Percentiles rank a stretch among this genome's conserved stretches.
phyloP scores from a whole-genome alignment of 1,139 yeast species.

The Zygosaccharomyces sapae region DNA sequence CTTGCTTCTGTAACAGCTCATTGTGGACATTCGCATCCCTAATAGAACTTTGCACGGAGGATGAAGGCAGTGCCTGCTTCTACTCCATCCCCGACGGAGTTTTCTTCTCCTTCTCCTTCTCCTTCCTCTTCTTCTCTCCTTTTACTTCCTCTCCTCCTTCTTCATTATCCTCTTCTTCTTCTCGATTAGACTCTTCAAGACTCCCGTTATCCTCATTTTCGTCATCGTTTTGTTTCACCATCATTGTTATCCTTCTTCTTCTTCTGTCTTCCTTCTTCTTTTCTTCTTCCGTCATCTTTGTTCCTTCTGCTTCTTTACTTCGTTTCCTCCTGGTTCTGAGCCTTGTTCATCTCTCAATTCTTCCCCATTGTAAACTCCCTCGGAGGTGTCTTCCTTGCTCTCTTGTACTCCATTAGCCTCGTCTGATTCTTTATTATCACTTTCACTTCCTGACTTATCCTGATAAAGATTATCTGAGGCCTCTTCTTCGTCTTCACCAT shows the following conservation, averaged over 20 bases:
- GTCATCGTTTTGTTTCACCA: slow-evolving; percentile 1
- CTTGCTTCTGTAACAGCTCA: slow-evolving; percentile 31
- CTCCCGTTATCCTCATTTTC: slow-evolving; percentile 9
- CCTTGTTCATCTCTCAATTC: slow-evolving; percentile 20
- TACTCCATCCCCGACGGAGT: slow-evolving; percentile 13
- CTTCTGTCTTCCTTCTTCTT: too few species aligned
- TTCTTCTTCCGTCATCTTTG: slow-evolving; percentile 8
- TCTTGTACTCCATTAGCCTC: slow-evolving; percentile 15
- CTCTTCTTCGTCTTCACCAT: slow-evolving; percentile 23
- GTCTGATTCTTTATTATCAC: slow-evolving; percentile 21
- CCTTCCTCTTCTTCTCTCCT: slow-evolving; percentile 2
- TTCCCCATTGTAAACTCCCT: slow-evolving; percentile 4
- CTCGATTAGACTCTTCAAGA: slow-evolving; percentile 12
- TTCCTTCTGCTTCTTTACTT: slow-evolving; percentile 5
- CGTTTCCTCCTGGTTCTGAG: slow-evolving; percentile 13
- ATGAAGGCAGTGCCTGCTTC: slow-evolving; percentile 9
- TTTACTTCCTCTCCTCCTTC: too few species aligned
- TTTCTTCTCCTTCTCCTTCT: slow-evolving; percentile 12
- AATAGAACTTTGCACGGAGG: slow-evolving; percentile 9
- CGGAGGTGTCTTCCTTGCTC: slow-evolving; percentile 11
- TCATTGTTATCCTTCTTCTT: too few species aligned
- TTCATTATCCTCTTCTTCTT: not conserved
- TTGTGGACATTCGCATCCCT: slow-evolving; percentile 23
- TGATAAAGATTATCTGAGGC: slow-evolving; percentile 4
- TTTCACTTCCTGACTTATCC: slow-evolving; percentile 12